Base-by-base conservation (phyloP, 495 filamentous ascomycete species). In the Staphylotrichum tortipilum region DNA sequence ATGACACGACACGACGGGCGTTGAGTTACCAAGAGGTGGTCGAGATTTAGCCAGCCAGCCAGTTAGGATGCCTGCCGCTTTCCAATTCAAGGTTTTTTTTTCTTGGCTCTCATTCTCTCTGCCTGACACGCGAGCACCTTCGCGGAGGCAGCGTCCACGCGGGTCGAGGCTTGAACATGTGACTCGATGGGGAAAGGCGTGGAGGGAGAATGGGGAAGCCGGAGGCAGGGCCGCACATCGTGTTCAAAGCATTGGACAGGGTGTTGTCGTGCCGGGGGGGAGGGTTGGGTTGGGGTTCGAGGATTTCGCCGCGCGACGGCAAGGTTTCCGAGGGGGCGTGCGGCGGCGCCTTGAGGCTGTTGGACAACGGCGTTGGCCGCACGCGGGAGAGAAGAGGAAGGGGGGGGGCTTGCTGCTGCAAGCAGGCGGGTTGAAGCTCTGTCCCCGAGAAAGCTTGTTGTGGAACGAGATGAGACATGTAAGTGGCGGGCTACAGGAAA, bases 241-340 rank as follows among this genome's bases (percentile, higher is more conserved):
- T 49, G 51, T 37, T 33, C 28, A 54, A 49, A 54, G 51, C 44
- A 54, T 43, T 49, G 51, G 51, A 47, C 39, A 48, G 37, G 30
- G 23, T 44, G 39, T 17, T 23, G 39, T 44, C n/a, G n/a, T n/a
- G n/a, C n/a, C n/a, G n/a, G n/a, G n/a, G n/a, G n/a, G n/a, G n/a
- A n/a, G n/a, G n/a, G n/a, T n/a, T n/a, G n/a, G n/a, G n/a, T n/a
- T n/a, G n/a, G n/a, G n/a, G n/a, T n/a, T n/a, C n/a, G n/a, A n/a
- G n/a, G n/a, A n/a, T n/a, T n/a, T n/a, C n/a, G n/a, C n/a, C n/a
- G n/a, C n/a, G n/a, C n/a, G n/a, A n/a, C n/a, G n/a, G n/a, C n/a
- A n/a, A 42, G 37, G 48, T 19, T 44, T 30, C 33, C 21, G 39
- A 24, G 18, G 33, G n/a, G 40, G 49, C 49, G 49, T 51, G 49